Percentiles rank a stretch among this genome's conserved stretches.
phyloP scores from a whole-genome alignment of 2,329 filamentous ascomycete genomes.

The Pestalotiopsis sp. region DNA sequence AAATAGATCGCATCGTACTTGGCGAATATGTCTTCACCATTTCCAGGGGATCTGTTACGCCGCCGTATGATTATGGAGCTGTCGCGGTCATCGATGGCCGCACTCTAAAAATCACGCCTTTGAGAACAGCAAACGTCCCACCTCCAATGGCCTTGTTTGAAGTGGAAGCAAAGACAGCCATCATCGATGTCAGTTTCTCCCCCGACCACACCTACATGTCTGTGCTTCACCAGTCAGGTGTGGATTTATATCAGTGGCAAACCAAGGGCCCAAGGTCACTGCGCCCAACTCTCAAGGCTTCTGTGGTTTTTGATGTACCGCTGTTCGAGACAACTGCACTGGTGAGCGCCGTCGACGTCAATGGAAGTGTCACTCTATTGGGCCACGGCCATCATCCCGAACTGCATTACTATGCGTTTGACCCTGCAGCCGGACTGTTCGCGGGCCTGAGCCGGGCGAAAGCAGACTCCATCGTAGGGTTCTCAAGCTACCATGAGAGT shows the following conservation, averaged over 20 bases:
- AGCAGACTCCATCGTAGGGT: slow-evolving; percentile 32
- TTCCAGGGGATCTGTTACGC: slow-evolving; percentile 67
- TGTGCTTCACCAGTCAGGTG: slow-evolving; percentile 67
- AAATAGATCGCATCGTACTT: slow-evolving; percentile 52
- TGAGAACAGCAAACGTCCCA: slow-evolving; percentile 82
- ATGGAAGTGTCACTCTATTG: slow-evolving; percentile 28
- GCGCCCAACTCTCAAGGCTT: slow-evolving; percentile 42
- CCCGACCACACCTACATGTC: slow-evolving; percentile 67
- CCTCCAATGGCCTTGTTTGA: slow-evolving; percentile 91
- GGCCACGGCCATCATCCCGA: slow-evolving; percentile 25
- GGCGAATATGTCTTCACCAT: slow-evolving; percentile 71
- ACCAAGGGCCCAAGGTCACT: slow-evolving; percentile 57
- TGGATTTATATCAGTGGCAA: slow-evolving; percentile 74
- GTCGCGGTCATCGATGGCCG: slow-evolving; percentile 85
- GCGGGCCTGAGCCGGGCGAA: slow-evolving; percentile 23
- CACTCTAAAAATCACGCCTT: slow-evolving; percentile 79
- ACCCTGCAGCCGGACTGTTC: slow-evolving; percentile 23
- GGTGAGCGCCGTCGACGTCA: slow-evolving; percentile 32
- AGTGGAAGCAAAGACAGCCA: slow-evolving; percentile 61
- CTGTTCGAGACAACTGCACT: slow-evolving; percentile 27
- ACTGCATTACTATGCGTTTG: slow-evolving; percentile 26
- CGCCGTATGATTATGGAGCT: slow-evolving; percentile 77
- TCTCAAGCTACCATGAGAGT: slow-evolving; percentile 31
- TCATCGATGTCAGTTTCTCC: slow-evolving; percentile 76
- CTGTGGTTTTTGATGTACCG: slow-evolving; percentile 32